Conservation (phyloP, 2,329 filamentous ascomycete species). For the Phaeosphaeriaceae sp. region DNA sequence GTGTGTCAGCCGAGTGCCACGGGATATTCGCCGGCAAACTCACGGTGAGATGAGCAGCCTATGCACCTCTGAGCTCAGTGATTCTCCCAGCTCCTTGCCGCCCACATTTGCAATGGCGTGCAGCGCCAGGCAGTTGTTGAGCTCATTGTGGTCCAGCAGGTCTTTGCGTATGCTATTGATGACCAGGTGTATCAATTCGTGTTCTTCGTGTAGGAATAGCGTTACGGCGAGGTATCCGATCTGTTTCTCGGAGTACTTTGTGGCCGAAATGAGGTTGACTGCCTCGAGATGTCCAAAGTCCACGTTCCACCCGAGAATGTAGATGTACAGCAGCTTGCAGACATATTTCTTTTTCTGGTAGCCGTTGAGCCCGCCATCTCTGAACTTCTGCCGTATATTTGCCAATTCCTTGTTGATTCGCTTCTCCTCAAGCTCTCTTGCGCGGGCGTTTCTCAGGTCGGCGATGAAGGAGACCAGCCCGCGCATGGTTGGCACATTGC, state of each 20-base stretch:
- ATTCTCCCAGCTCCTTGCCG: conserved; percentile 95
- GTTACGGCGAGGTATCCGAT: conserved; percentile 98
- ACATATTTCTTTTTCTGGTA: conserved; percentile 99
- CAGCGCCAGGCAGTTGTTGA: conserved; percentile 95
- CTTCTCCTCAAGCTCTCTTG: conserved; percentile 96
- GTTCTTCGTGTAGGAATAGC: conserved; percentile 94
- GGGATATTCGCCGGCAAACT: conserved; percentile 45
- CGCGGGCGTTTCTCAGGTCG: conserved; percentile 91
- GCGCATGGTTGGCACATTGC: conserved; percentile 53
- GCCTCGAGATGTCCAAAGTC: conserved; percentile 98
- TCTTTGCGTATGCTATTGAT: conserved; percentile 99
- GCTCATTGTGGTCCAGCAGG: conserved; percentile 89
- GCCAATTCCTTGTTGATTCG: conserved; percentile 99
- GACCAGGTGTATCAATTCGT: conserved; percentile 93
- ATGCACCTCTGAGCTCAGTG: conserved; percentile 89
- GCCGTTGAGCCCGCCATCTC: conserved; percentile 89
- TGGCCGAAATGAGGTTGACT: conserved; percentile 95
- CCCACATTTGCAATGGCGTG: conserved; percentile 99
- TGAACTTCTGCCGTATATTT: conserved; percentile 98
- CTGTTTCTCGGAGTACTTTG: conserved; percentile 98
- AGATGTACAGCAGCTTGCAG: conserved; percentile 99
- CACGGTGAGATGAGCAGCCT: conserved; percentile 92
- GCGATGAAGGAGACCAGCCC: conserved; percentile 97
- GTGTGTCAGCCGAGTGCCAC: conserved; percentile 23
- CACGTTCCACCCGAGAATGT: conserved; percentile 98